Percentiles rank a stretch among this genome's conserved stretches.
Conservation (phyloP, 768 basidiomycete species). For the Termitomyces sp. region DNA sequence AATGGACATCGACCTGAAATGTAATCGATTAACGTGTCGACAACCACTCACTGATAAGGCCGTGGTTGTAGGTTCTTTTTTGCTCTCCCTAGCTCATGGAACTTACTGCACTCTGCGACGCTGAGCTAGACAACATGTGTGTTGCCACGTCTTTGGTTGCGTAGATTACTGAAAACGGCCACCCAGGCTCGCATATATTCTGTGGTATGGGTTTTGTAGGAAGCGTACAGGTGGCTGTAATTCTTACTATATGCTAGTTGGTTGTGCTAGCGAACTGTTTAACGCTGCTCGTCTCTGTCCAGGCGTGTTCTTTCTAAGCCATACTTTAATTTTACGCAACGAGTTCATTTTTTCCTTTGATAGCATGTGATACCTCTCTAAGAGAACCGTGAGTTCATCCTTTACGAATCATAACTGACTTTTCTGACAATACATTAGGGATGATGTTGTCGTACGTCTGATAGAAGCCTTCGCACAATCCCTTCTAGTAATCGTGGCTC, state of each 20-base stretch:
- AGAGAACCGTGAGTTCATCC: conserved; percentile 60
- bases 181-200: conserved; percentile 80
- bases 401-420: neutral
- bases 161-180: neutral
- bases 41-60: conserved; percentile 68
- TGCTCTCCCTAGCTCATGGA: neutral
- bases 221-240: neutral
- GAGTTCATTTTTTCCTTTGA: neutral
- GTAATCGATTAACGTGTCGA: conserved; percentile 76
- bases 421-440: conserved; percentile 26
- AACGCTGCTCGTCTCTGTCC: conserved; percentile 75
- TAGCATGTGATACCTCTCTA: conserved; percentile 78
- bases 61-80: conserved; percentile 61
- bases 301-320: conserved; percentile 32
- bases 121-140: conserved; percentile 20
- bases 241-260: conserved; percentile 33
- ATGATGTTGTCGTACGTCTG: conserved; percentile 57
- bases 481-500: neutral
- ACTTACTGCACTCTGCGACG: neutral
- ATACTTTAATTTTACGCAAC: neutral
- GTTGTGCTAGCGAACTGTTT: conserved; percentile 83
- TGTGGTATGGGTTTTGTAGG: conserved; percentile 45
- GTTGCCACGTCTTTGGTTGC: conserved; percentile 7
- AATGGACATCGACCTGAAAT: conserved; percentile 77
- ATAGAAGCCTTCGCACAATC: neutral